Conservation (phyloP, 352 stramenopile species). For the Globisporangium polare region DNA sequence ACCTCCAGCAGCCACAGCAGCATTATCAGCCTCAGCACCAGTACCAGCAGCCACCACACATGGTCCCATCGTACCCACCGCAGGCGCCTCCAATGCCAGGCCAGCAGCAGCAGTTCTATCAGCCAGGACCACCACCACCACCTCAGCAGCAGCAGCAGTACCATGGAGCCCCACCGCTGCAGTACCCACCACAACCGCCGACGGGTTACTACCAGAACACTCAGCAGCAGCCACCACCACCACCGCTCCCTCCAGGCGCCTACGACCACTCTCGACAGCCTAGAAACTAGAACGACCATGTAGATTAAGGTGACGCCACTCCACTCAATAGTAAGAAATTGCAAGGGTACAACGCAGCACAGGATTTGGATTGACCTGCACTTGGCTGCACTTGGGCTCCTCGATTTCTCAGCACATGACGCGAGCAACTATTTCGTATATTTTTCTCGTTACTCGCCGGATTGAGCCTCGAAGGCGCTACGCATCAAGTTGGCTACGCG, state of each 20-base stretch:
- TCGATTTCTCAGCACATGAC: no score
- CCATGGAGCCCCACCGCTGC: constrained; percentile 20
- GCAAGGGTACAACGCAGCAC: not conserved
- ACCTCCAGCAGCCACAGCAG: constrained; percentile 9
- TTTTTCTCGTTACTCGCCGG: not conserved
- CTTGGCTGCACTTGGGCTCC: no score
- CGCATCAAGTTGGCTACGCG: not conserved
- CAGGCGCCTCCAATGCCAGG: constrained; percentile 13
- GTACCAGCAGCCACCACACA: constrained; percentile 15
- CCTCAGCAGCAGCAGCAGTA: constrained; percentile 10
- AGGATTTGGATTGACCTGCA: no score
- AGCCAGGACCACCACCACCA: constrained; percentile 3
- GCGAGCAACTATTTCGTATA: constrained; percentile 5
- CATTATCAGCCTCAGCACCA: constrained; percentile 17
- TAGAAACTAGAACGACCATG: constrained; percentile 12
- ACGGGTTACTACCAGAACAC: constrained; percentile 5
- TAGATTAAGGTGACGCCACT: constrained; percentile 13
- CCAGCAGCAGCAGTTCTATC: constrained; percentile 12
- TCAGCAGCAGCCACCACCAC: constrained; percentile 22
- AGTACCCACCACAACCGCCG: constrained; percentile 9
- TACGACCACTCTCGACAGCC: constrained; percentile 26
- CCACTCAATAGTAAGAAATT: not conserved
- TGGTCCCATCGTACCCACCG: constrained; percentile 14
- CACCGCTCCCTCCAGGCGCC: constrained; percentile 29
- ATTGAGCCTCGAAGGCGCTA: not conserved